phyloP scores from a whole-genome alignment of 768 basidiomycete species.

The Leccinum disarticulatum region DNA sequence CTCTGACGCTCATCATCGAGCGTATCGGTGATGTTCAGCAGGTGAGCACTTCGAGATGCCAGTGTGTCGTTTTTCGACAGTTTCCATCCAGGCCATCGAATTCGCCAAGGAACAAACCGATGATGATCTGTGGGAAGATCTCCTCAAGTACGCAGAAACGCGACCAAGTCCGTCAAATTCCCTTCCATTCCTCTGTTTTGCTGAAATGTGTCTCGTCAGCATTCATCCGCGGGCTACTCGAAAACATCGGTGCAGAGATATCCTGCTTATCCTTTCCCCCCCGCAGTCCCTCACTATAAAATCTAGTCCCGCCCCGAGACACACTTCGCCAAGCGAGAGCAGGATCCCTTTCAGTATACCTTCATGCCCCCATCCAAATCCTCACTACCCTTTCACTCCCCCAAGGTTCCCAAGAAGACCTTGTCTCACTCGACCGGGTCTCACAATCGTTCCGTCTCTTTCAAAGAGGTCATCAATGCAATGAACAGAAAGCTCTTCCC shows the following conservation, averaged over 20 bases:
- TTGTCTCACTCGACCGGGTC: constrained; percentile 10
- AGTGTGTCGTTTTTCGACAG: constrained; percentile 1
- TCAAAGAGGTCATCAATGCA: too few species aligned
- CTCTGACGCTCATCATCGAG: constrained; percentile 92
- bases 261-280: not conserved
- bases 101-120: constrained; percentile 98
- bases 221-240: constrained; percentile 92
- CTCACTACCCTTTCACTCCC: constrained; percentile 19
- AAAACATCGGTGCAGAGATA: constrained; percentile 97
- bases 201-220: constrained; percentile 40
- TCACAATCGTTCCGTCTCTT: too few species aligned
- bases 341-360: constrained; percentile 34
- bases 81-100: constrained; percentile 74
- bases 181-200: not conserved
- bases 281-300: constrained; percentile 3
- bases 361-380: constrained; percentile 30
- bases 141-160: constrained; percentile 91
- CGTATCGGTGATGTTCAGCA: constrained; percentile 89
- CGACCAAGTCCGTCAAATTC: constrained; percentile 62
- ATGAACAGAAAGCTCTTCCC: too few species aligned
- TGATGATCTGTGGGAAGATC: constrained; percentile 96
- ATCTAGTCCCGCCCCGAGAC: constrained; percentile 20
- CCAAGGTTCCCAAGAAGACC: constrained; percentile 14
- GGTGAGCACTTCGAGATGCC: constrained; percentile 40
- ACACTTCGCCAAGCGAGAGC: constrained; percentile 15